Conservation (phyloP, 805 yeast genomes). For the Metschnikowia lunata region DNA sequence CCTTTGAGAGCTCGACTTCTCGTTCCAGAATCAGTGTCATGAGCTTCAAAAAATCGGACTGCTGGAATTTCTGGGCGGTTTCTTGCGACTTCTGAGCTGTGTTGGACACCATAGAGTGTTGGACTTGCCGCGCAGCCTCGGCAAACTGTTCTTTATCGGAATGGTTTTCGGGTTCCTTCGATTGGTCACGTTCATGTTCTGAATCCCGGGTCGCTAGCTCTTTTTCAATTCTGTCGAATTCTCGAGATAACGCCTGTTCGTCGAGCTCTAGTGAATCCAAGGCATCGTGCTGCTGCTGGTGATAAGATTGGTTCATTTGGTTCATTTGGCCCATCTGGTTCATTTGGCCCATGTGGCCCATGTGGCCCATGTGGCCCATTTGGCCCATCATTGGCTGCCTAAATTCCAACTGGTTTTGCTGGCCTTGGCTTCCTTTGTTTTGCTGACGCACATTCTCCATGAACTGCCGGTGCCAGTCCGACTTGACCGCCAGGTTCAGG, state of each 20-base stretch:
- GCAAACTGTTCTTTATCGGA: constrained; percentile 37
- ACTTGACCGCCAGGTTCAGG: constrained; percentile 5
- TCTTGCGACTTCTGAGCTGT: constrained; percentile 19
- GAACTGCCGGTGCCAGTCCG: constrained; percentile 28
- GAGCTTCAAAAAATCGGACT: constrained; percentile 34
- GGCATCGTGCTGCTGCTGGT: constrained; percentile 2
- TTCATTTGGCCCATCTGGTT: not conserved
- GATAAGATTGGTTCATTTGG: not conserved
- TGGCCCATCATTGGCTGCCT: constrained; percentile 5
- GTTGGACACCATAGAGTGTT: constrained; percentile 32
- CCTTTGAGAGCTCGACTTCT: constrained; percentile 29
- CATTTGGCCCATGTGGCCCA: not conserved
- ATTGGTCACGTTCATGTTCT: not conserved
- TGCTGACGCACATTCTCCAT: constrained; percentile 13
- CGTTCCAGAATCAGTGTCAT: constrained; percentile 37
- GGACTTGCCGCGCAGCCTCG: constrained; percentile 34
- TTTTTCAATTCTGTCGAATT: constrained; percentile 32
- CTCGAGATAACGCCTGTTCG: constrained; percentile 23
- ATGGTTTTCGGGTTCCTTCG: constrained; percentile 11
- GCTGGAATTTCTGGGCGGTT: constrained; percentile 32
- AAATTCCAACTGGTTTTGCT: not conserved
- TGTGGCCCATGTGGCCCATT: not conserved
- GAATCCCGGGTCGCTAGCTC: constrained; percentile 19
- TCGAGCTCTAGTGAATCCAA: constrained; percentile 18
- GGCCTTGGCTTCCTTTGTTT: not conserved